Evolutionary conservation across 202 grass and related monocot species (phyloP).

Genomic region (Carex sylvatica): DNA sequence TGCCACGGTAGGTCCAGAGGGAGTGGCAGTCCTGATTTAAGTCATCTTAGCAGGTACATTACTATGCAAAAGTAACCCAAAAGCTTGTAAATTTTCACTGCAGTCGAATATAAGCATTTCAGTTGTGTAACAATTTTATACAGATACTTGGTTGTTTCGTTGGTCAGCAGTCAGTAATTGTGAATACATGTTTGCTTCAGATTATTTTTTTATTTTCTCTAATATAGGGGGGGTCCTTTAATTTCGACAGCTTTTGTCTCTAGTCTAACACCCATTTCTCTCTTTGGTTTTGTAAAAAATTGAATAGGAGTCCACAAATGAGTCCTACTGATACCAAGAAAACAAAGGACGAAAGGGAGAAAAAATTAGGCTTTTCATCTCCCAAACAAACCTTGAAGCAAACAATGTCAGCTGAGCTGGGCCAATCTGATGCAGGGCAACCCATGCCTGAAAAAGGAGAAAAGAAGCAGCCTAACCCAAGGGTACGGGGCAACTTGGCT

Average conservation of each 20-base stretch:
- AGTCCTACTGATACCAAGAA: not conserved
- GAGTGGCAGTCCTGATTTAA: not conserved
- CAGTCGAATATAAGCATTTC: not conserved
- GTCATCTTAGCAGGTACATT: not conserved
- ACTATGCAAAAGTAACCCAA: not conserved
- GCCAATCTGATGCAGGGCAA: too few relatives aligned
- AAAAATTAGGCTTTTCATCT: not conserved
- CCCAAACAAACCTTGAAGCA: not conserved
- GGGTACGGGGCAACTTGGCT: too few relatives aligned
- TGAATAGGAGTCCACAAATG: not conserved
- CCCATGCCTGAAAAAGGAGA: too few relatives aligned
- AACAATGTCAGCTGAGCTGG: too few relatives aligned
- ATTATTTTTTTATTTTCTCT: not conserved
- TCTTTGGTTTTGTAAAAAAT: not conserved
- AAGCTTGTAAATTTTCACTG: not conserved
- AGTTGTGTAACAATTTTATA: not conserved
- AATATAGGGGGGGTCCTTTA: not conserved
- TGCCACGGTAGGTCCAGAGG: too few relatives aligned
- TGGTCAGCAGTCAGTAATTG: not conserved
- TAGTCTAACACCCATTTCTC: not conserved
- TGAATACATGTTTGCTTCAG: not conserved
- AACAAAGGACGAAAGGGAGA: not conserved
- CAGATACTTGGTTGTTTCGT: not conserved
- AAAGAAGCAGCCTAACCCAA: too few relatives aligned
- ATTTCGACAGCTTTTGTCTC: not conserved